A percentile compares a stretch with the other conserved stretches of the same genome.
Conservation (phyloP, 352 stramenopile species). For the Pythium dissotocum region DNA sequence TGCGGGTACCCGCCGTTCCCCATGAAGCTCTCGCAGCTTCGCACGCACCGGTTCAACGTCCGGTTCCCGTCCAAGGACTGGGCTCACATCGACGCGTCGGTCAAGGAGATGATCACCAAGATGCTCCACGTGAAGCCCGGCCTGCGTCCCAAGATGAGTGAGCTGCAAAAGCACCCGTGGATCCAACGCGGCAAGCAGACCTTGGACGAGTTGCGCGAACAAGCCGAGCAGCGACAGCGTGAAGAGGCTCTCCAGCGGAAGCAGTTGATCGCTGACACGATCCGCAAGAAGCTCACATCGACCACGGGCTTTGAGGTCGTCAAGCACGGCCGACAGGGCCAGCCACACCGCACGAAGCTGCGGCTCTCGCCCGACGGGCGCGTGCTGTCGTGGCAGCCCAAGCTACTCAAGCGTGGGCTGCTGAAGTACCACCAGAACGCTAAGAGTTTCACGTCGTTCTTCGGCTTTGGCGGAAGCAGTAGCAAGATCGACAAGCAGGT, state of each 20-base stretch:
- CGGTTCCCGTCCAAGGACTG: slow-evolving; percentile 84
- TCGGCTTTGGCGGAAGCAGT: slow-evolving; percentile 34
- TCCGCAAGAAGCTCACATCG: slow-evolving; percentile 72
- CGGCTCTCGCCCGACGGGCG: slow-evolving; percentile 69
- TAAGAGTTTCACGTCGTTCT: slow-evolving; percentile 64
- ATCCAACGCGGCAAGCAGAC: slow-evolving; percentile 50
- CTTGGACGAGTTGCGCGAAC: slow-evolving; percentile 43
- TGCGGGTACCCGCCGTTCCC: slow-evolving; percentile 88
- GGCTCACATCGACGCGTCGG: slow-evolving; percentile 49
- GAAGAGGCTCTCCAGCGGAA: slow-evolving; percentile 58
- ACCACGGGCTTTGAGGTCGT: slow-evolving; percentile 68
- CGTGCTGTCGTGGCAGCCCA: slow-evolving; percentile 74
- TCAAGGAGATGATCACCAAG: slow-evolving; percentile 75
- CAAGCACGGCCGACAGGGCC: slow-evolving; percentile 80
- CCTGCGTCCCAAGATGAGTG: slow-evolving; percentile 56
- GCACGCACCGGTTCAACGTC: slow-evolving; percentile 81
- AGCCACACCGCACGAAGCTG: slow-evolving; percentile 77
- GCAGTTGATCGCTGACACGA: slow-evolving; percentile 59
- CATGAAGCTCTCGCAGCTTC: slow-evolving; percentile 85
- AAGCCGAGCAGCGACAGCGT: slow-evolving; percentile 47
- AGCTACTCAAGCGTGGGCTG: slow-evolving; percentile 70
- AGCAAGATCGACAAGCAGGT: slow-evolving; percentile 30
- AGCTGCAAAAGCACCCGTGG: slow-evolving; percentile 64
- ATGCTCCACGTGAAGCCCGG: slow-evolving; percentile 81
- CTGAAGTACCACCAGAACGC: slow-evolving; percentile 71